These are phyloP conservation scores for Eucalyptus grandis DNA, from an alignment of 345 rosid genomes.

Conservation along the genomic window DNA sequence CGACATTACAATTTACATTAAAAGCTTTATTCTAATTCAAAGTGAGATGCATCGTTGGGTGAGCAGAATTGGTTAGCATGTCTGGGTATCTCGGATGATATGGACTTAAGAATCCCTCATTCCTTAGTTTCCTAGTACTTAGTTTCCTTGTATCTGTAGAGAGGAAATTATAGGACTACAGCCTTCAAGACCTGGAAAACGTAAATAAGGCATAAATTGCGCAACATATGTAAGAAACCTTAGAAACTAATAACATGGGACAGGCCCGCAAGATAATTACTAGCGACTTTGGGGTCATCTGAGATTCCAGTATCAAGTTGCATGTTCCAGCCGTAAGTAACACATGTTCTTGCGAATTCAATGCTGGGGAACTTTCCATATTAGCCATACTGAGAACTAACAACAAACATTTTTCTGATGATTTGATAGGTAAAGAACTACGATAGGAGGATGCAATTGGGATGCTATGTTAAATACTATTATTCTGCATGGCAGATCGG, in stretches of 20 bases:
- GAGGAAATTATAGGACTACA: slow-evolving; percentile 86
- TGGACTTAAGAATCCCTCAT: slow-evolving; percentile 93
- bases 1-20: not conserved
- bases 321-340: not conserved
- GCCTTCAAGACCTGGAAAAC: slow-evolving; percentile 89
- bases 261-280: not conserved
- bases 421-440: not conserved
- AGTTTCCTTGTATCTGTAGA: slow-evolving; percentile 92
- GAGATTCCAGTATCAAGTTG: not conserved
- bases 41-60: slow-evolving; percentile 59
- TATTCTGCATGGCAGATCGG: not conserved
- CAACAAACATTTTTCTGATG: not conserved
- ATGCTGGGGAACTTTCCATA: not conserved
- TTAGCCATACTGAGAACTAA: not conserved
- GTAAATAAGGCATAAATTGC: not conserved
- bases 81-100: slow-evolving; percentile 98
- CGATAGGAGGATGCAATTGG: not conserved
- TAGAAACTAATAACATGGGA: not conserved
- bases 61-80: slow-evolving; percentile 95
- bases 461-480: not conserved
- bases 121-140: slow-evolving; percentile 90
- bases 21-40: not conserved
- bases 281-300: not conserved
- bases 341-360: not conserved
- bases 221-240: not conserved